Evolutionary conservation across 768 basidiomycete genomes (phyloP).

Genomic region (Pisolithus tinctorius): DNA sequence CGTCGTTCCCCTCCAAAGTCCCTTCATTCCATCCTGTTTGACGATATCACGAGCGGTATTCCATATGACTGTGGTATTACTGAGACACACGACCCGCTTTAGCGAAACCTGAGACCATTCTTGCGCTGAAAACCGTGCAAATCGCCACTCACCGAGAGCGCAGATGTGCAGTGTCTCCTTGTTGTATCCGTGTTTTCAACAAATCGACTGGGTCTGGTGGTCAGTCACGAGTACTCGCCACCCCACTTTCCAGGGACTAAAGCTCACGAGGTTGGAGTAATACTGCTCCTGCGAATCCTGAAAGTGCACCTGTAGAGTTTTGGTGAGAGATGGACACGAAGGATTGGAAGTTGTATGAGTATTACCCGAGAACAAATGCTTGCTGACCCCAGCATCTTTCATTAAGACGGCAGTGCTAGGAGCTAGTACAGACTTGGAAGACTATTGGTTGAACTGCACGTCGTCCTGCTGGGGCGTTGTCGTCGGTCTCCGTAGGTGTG

Average conservation of each 20-base stretch:
- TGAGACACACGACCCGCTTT: slow-evolving; percentile 2
- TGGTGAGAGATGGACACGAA: not conserved
- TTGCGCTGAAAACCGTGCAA: too few relatives aligned
- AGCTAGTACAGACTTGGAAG: too few relatives aligned
- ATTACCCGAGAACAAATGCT: slow-evolving; percentile 25
- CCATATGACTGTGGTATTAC: slow-evolving; percentile 38
- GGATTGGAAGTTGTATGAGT: not conserved
- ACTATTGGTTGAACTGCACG: too few relatives aligned
- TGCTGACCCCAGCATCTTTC: slow-evolving; percentile 19
- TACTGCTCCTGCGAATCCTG: slow-evolving; percentile 70
- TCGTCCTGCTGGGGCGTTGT: too few relatives aligned
- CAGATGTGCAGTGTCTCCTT: slow-evolving; percentile 49
- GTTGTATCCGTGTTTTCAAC: slow-evolving; percentile 88
- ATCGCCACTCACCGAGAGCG: slow-evolving; percentile 28
- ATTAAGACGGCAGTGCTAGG: slow-evolving; percentile 6
- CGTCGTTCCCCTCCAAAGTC: slow-evolving; percentile 85
- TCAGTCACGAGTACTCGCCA: not conserved
- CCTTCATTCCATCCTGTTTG: slow-evolving; percentile 52
- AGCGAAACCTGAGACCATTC: not conserved
- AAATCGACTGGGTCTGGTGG: slow-evolving; percentile 58
- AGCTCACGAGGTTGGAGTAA: slow-evolving; percentile 70
- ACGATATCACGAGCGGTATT: slow-evolving; percentile 53
- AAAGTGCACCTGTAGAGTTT: slow-evolving; percentile 53
- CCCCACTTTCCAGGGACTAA: too few relatives aligned
- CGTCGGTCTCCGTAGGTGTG: slow-evolving; percentile 56